Evolutionary conservation across 2,329 filamentous ascomycete species (phyloP).

Genomic region (Aotearoamyces nothofagi): DNA sequence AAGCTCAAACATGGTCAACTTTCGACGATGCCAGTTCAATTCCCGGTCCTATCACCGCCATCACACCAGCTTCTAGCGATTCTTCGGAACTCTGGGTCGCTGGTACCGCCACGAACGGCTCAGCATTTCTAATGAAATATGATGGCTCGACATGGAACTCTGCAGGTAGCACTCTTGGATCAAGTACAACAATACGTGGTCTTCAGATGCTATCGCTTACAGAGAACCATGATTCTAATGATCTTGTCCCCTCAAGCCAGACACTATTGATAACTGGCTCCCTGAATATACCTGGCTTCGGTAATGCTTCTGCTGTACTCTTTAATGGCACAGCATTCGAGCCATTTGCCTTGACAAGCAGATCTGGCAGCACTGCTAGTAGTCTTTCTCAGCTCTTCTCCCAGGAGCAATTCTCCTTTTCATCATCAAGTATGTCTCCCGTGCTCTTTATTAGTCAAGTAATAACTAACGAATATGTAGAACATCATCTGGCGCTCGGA

Average conservation of each 20-base stretch:
- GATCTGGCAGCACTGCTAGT: slow-evolving; percentile 46
- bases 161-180: slow-evolving; percentile 45
- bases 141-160: slow-evolving; percentile 57
- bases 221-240: slow-evolving; percentile 46
- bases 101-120: slow-evolving; percentile 53
- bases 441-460: slow-evolving; percentile 6
- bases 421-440: slow-evolving; percentile 36
- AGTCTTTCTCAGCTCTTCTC: slow-evolving; percentile 74
- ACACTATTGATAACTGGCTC: slow-evolving; percentile 74
- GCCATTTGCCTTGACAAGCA: slow-evolving; percentile 70
- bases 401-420: slow-evolving; percentile 66
- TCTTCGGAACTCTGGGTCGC: slow-evolving; percentile 68
- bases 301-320: slow-evolving; percentile 70
- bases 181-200: slow-evolving; percentile 55
- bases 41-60: slow-evolving; percentile 64
- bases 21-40: slow-evolving; percentile 49
- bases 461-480: slow-evolving; percentile 19
- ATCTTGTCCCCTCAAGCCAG: slow-evolving; percentile 50
- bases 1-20: slow-evolving; percentile 47
- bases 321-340: slow-evolving; percentile 70
- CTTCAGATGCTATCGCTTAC: slow-evolving; percentile 69
- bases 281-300: slow-evolving; percentile 60
- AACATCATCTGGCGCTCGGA: slow-evolving; percentile 49
- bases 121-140: slow-evolving; percentile 69
- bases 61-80: slow-evolving; percentile 60